phyloP scores from a whole-genome alignment of 495 filamentous ascomycete genomes.

The Evernia prunastri region DNA sequence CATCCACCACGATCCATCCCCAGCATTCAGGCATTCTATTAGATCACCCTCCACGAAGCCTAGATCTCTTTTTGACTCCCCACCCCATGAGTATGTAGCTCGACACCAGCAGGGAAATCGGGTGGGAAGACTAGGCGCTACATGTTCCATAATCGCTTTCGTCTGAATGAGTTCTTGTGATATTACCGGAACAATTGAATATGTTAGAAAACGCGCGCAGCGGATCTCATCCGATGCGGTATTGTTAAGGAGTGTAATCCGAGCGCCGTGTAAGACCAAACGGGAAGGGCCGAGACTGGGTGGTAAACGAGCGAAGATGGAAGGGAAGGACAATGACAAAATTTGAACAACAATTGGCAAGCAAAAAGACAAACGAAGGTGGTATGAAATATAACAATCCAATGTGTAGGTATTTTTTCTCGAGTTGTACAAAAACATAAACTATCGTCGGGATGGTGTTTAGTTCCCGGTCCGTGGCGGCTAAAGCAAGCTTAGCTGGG shows the following conservation, averaged over 20 bases:
- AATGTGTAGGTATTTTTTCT: too few relatives aligned
- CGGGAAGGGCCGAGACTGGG: background rate
- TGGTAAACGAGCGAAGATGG: background rate
- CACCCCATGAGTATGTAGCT: slow-evolving; percentile 94
- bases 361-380: background rate
- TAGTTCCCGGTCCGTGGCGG: too few relatives aligned
- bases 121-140: slow-evolving; percentile 63
- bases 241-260: background rate
- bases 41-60: slow-evolving; percentile 96
- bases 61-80: slow-evolving; percentile 90
- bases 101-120: slow-evolving; percentile 95
- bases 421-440: background rate
- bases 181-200: background rate
- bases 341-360: background rate
- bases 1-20: slow-evolving; percentile 98
- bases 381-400: background rate
- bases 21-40: slow-evolving; percentile 96
- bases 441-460: too few relatives aligned
- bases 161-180: background rate
- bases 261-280: background rate
- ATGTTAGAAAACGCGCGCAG: background rate
- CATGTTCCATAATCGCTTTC: slow-evolving; percentile 45
- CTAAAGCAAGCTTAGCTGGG: too few relatives aligned
- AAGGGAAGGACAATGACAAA: background rate
- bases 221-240: background rate